Conservation (phyloP, 345 rosid species). For the Zanthoxylum bungeanum region DNA sequence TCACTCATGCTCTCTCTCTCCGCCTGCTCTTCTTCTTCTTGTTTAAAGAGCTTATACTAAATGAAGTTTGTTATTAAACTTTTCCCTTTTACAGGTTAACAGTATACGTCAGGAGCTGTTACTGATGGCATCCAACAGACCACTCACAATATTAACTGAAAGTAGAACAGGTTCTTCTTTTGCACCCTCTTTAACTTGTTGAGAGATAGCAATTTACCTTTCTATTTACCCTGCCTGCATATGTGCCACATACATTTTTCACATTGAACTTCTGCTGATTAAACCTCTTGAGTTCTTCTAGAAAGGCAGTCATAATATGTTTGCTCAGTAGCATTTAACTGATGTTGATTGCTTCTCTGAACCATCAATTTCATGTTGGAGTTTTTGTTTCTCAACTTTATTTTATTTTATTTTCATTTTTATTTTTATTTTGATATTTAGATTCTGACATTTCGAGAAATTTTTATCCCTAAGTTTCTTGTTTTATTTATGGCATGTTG, state of each 20-base stretch:
- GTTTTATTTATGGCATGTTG: neutral
- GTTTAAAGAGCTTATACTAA: no score
- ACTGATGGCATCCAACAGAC: slow-evolving; percentile 49
- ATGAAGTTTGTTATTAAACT: slow-evolving; percentile 5
- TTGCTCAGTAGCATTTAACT: neutral
- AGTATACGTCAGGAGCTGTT: slow-evolving; percentile 70
- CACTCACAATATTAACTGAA: slow-evolving; percentile 69
- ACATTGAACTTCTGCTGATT: neutral
- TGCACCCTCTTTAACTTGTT: neutral
- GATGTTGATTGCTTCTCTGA: neutral
- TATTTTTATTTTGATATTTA: neutral
- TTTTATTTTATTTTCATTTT: neutral
- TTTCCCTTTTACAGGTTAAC: slow-evolving; percentile 51
- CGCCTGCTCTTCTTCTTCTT: no score
- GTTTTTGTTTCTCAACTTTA: no score
- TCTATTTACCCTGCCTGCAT: neutral
- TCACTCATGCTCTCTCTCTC: no score
- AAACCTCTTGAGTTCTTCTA: neutral
- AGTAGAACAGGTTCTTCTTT: slow-evolving; percentile 55
- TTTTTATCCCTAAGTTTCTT: neutral
- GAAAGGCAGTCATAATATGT: neutral
- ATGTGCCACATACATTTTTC: neutral
- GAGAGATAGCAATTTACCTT: neutral
- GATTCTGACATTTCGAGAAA: neutral
- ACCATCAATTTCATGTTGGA: neutral